Base-by-base conservation (phyloP, 352 stramenopile genomes). In the Pythium aphanidermatum region DNA sequence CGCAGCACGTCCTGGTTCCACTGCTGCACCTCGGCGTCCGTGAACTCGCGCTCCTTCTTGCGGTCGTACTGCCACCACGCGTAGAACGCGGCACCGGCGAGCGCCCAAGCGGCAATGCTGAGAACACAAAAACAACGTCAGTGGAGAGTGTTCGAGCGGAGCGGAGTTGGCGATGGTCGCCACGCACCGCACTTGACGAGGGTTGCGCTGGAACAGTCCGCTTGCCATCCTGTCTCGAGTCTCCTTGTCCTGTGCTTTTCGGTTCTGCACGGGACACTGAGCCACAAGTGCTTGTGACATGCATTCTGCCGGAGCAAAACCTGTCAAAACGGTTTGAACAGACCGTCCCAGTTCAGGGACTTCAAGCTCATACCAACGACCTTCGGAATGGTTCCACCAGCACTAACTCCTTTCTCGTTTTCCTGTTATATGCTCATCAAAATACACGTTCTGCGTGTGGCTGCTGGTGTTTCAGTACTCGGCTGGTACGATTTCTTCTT, bases 1-100 rank as follows among this genome's bases (percentile, higher is more conserved):
- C 52, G 53, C 26, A 86, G 57, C 34, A 86, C 63, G 17, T 76
- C 60, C 26, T 77, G 53, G 49, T 86, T 86, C 74, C 74, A 86
- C 48, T 71, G 35, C 25, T 45, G 45, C 10, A 61, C 33, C 27
- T 86, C 74, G 16, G 47, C 39, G 13, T 46, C 47, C 13, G 68
- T 66, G 51, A 86, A 86, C 55, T 78, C 63, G 44, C 67, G 66
- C 46, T 65, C 66, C 48, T 74, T 71, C 70, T 72, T 72, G 33
- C 60, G 43, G 46, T 86, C 74, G 44, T 83, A 68, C 41, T 73
- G 51, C 60, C 77, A 79, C 70, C 71, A 83, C 27, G 51, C 65
- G 1, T 40, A 49, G 32, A 65, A 63, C 28, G 68, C 57, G 5
- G 59, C 61, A 20, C 64, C 39, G 4, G 74, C 71, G 36, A 79